Evolutionary conservation across 169 alveolate genomes (phyloP).

Genomic region (Eimeria maxima): DNA sequence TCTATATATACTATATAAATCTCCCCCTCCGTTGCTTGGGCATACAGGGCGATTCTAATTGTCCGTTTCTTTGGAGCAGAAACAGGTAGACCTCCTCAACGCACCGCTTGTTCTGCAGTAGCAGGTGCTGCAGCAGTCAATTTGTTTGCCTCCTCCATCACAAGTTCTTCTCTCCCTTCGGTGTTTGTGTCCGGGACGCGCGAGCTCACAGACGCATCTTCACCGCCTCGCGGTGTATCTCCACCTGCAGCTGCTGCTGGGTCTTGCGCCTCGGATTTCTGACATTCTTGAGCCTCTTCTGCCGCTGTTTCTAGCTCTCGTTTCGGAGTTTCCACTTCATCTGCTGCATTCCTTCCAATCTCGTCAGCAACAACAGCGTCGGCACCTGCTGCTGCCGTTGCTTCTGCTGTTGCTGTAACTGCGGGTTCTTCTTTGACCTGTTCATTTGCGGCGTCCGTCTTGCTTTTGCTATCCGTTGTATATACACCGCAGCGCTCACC

Average conservation of each 20-base stretch:
- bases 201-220: not conserved
- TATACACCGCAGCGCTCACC: not conserved
- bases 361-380: not conserved
- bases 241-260: not conserved
- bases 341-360: not conserved
- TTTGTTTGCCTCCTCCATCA: not conserved
- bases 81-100: not conserved
- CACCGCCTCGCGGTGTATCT: not conserved
- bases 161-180: not conserved
- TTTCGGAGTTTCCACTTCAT: not conserved
- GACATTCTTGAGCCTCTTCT: not conserved
- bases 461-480: not conserved
- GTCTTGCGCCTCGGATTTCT: not conserved
- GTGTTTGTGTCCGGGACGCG: not conserved
- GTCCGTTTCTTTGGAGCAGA: no score
- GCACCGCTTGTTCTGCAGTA: not conserved
- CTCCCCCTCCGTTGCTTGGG: no score
- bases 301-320: not conserved
- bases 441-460: not conserved
- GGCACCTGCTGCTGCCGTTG: not conserved
- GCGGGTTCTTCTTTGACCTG: not conserved
- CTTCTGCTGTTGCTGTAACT: conserved; percentile 1
- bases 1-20: no score
- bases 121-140: not conserved
- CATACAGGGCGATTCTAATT: no score